These are phyloP conservation scores for Amphirosellinia nigrospora DNA, from an alignment of 495 filamentous ascomycete genomes.

Conservation along the genomic window DNA sequence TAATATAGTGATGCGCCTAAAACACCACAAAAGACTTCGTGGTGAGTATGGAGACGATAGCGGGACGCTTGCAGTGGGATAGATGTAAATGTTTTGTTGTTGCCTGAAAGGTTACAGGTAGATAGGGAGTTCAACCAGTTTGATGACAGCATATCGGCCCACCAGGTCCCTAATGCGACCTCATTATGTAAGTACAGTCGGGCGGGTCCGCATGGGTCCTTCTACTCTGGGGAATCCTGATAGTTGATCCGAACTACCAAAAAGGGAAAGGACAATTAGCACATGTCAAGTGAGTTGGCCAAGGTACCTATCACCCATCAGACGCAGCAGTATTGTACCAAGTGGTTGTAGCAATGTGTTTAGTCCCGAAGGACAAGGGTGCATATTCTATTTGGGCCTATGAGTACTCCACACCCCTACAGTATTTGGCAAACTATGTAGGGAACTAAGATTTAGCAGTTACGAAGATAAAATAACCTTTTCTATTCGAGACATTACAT, in stretches of 20 bases:
- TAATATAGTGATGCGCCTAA: not conserved
- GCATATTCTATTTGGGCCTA: no score
- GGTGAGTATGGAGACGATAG: not conserved
- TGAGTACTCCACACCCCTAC: no score
- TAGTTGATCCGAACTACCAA: not conserved
- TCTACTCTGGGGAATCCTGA: slow-evolving; percentile 17
- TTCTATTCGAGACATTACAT: no score
- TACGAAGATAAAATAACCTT: no score
- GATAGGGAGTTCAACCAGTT: not conserved
- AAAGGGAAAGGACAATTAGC: not conserved
- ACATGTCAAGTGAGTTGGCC: not conserved
- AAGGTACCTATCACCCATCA: not conserved
- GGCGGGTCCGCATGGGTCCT: slow-evolving; percentile 13
- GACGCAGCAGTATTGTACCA: not conserved
- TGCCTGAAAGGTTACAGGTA: slow-evolving; percentile 2
- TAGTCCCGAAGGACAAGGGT: no score
- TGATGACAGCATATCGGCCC: slow-evolving; percentile 12
- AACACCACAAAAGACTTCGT: not conserved
- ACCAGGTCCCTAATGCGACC: not conserved
- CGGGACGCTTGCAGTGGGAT: not conserved
- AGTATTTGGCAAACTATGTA: no score
- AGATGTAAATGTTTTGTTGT: not conserved
- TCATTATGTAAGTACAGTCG: not conserved
- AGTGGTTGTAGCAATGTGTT: not conserved
- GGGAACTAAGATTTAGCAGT: no score